Conservation (phyloP, 768 basidiomycete genomes). For the Hygrophorus pudorinus region DNA sequence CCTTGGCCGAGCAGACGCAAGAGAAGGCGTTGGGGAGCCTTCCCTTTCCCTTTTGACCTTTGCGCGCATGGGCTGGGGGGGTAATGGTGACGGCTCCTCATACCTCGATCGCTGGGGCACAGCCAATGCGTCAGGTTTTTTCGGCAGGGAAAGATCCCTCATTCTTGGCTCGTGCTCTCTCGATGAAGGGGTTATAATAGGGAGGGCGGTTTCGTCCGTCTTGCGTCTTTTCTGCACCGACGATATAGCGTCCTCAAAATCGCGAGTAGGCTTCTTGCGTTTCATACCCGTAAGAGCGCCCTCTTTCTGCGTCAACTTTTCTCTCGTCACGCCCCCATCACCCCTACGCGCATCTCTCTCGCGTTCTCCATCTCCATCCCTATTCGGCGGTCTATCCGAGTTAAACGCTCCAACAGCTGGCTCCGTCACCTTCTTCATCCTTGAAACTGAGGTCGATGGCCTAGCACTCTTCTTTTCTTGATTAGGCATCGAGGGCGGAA, state of each 20-base stretch:
- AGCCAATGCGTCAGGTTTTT: slow-evolving; percentile 22
- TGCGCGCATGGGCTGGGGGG: no score
- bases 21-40: slow-evolving; percentile 1
- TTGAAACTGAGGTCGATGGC: slow-evolving; percentile 5
- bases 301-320: neutral
- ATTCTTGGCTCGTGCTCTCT: slow-evolving; percentile 8
- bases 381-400: slow-evolving; percentile 12
- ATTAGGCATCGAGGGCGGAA: slow-evolving; percentile 11
- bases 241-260: slow-evolving; percentile 22
- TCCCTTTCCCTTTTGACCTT: neutral
- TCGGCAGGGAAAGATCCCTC: slow-evolving; percentile 22
- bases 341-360: slow-evolving; percentile 6
- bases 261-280: slow-evolving; percentile 27
- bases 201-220: slow-evolving; percentile 22
- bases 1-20: slow-evolving; percentile 20
- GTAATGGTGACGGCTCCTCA: no score
- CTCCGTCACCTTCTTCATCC: slow-evolving; percentile 10
- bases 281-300: slow-evolving; percentile 17
- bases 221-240: slow-evolving; percentile 32
- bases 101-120: neutral
- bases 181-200: slow-evolving; percentile 8
- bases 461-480: slow-evolving; percentile 17
- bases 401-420: slow-evolving; percentile 10
- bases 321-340: slow-evolving; percentile 13
- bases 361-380: slow-evolving; percentile 6